Percentiles rank a stretch among this genome's conserved stretches.
These are phyloP conservation scores for Hypoxylon perforatum DNA, from an alignment of 495 filamentous ascomycete species.

Conservation along the genomic window DNA sequence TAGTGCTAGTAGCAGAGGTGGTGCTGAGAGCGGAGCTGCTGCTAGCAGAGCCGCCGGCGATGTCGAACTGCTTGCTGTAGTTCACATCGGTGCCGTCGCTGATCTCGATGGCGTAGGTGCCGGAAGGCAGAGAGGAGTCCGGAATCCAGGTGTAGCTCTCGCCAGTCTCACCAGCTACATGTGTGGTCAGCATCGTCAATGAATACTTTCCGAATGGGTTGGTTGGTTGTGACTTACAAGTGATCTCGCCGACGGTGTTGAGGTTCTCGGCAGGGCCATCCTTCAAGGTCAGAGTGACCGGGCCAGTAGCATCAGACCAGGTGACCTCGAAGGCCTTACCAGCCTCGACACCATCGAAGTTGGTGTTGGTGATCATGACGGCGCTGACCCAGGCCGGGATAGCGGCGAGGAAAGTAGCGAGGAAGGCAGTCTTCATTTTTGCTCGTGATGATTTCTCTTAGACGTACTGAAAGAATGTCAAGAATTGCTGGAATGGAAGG, in stretches of 20 bases:
- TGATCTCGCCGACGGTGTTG: slow-evolving; percentile 47
- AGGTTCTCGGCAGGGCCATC: slow-evolving; percentile 48
- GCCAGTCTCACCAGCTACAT: slow-evolving; percentile 45
- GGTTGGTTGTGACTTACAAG: slow-evolving; percentile 41
- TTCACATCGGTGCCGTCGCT: slow-evolving; percentile 49
- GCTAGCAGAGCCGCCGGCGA: slow-evolving; percentile 43
- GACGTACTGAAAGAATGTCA: slow-evolving; percentile 40
- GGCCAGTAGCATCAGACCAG: slow-evolving; percentile 51
- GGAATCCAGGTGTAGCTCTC: slow-evolving; percentile 50
- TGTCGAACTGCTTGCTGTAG: slow-evolving; percentile 54
- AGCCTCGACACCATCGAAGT: slow-evolving; percentile 48
- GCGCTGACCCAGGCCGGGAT: slow-evolving; percentile 54
- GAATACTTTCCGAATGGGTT: background rate
- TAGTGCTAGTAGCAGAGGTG: slow-evolving; percentile 22
- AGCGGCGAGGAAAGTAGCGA: slow-evolving; percentile 47
- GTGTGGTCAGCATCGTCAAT: slow-evolving; percentile 25
- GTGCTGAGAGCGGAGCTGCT: slow-evolving; percentile 35
- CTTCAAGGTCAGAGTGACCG: slow-evolving; percentile 55
- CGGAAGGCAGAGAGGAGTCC: slow-evolving; percentile 48
- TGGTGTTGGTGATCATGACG: slow-evolving; percentile 54
- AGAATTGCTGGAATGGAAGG: slow-evolving; percentile 21
- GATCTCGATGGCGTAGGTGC: slow-evolving; percentile 59
- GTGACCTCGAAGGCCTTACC: slow-evolving; percentile 55
- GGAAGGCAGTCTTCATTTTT: slow-evolving; percentile 59
- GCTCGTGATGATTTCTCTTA: slow-evolving; percentile 25